Base-by-base conservation (phyloP, 176 grass and related monocot species). In the Oryza coarctata region DNA sequence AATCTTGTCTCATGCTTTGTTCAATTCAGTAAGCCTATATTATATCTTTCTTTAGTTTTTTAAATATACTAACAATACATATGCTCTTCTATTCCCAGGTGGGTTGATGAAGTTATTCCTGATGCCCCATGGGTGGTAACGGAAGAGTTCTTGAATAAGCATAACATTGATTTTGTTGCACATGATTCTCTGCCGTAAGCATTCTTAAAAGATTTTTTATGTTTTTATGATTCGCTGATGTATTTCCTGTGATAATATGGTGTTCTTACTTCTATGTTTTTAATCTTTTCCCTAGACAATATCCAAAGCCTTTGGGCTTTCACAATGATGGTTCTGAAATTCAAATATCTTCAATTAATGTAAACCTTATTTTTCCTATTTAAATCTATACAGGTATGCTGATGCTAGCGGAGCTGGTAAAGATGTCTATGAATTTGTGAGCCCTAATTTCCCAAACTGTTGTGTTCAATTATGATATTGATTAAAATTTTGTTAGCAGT, bases 61-160 rank as follows among this genome's bases (percentile, higher is more conserved):
- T 38, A 26, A 63, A 23, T 28, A 71, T 41, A 70, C 15, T 88
- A 55, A 84, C 58, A 50, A 58, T 79, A 28, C 60, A 35, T 73
- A 47, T 78, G 47, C 36, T 45, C 55, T 69, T 84, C 43, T 80
- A 45, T 87, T 70, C 63, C 27, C 30, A 97, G 94, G 76, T 97
- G 94, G 94, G 94, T 97, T 47, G 94, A 97, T 83, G 94, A 97
- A 87, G 94, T 97, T 33, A 97, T 97, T 89, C 94, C 94, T 70
- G 91, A 97, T 89, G 94, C 94, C 71, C 94, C 94, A 55, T 97
- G 94, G 94, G 94, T 97, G 72, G 83, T 97, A 60, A 89, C 87
- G 67, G 76, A 86, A 83, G 94, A 97, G 77, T 97, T 97, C 83
- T 81, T 97, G 75, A 28, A 97, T 61, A 91, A 91, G 80, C 91